These are phyloP conservation scores for Psilocybe subaeruginosa DNA, from an alignment of 768 basidiomycete species.

Conservation along the genomic window DNA sequence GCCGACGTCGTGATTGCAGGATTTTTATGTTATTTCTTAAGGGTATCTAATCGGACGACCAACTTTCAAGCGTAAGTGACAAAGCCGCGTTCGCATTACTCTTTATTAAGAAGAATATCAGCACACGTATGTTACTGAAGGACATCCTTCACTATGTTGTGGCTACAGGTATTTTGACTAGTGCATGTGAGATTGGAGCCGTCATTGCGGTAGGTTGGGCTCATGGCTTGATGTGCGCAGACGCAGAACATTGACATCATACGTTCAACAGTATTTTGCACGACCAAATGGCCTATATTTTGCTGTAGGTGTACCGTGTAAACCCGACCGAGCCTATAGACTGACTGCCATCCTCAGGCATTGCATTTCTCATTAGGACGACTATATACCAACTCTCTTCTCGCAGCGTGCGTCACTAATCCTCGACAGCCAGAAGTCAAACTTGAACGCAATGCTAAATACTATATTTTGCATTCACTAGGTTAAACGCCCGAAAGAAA, in stretches of 20 bases:
- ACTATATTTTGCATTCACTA: not conserved
- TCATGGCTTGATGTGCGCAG: not conserved
- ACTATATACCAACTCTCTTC: not conserved
- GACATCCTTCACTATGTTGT: not conserved
- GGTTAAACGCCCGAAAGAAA: not conserved
- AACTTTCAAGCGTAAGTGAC: not conserved
- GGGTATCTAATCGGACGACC: not conserved
- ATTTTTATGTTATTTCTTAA: not conserved
- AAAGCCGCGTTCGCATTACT: not conserved
- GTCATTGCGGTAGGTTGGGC: not conserved
- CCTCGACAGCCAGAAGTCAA: no score
- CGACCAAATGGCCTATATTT: not conserved
- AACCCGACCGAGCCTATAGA: not conserved
- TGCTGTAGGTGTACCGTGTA: not conserved
- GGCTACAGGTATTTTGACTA: not conserved
- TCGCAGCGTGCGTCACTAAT: not conserved
- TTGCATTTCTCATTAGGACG: not conserved
- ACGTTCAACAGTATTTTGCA: not conserved
- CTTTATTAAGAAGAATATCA: not conserved
- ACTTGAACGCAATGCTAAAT: no score
- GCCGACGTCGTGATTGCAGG: not conserved
- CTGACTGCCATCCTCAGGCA: not conserved
- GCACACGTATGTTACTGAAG: not conserved
- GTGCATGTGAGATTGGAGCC: not conserved
- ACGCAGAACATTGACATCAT: no score